These are phyloP conservation scores for Scheffersomyces titani DNA, from an alignment of 1,139 yeast genomes.

Conservation along the genomic window DNA sequence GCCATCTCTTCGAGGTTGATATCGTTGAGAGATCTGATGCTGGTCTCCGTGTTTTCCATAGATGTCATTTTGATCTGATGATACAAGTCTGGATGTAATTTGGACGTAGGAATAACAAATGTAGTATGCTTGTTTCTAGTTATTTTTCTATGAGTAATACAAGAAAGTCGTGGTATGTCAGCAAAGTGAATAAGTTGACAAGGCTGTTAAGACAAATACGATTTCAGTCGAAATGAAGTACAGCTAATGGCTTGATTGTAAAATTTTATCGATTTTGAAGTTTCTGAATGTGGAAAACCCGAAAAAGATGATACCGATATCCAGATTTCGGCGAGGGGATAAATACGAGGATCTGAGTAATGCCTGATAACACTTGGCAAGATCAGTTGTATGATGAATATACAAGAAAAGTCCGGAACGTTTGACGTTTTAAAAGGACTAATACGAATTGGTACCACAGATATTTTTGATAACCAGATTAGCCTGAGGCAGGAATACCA, in stretches of 20 bases:
- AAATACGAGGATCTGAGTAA: not conserved
- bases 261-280: not conserved
- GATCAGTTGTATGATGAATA: not conserved
- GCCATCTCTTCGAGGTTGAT: constrained; percentile 25
- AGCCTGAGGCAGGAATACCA: not conserved
- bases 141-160: not conserved
- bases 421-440: not conserved
- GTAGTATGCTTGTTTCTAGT: not conserved
- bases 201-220: not conserved
- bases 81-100: not conserved
- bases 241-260: not conserved
- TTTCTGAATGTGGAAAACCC: not conserved
- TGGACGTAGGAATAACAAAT: not conserved
- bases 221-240: not conserved
- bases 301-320: not conserved
- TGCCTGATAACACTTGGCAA: not conserved
- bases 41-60: constrained; percentile 18
- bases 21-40: constrained; percentile 20
- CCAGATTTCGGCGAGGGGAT: not conserved
- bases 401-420: not conserved
- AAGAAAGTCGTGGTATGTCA: not conserved
- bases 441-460: not conserved
- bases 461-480: not conserved
- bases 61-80: constrained; percentile 13
- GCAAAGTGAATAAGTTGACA: not conserved